Evolutionary conservation across 345 rosid genomes (phyloP).

Genomic region (Citrus inodora): DNA sequence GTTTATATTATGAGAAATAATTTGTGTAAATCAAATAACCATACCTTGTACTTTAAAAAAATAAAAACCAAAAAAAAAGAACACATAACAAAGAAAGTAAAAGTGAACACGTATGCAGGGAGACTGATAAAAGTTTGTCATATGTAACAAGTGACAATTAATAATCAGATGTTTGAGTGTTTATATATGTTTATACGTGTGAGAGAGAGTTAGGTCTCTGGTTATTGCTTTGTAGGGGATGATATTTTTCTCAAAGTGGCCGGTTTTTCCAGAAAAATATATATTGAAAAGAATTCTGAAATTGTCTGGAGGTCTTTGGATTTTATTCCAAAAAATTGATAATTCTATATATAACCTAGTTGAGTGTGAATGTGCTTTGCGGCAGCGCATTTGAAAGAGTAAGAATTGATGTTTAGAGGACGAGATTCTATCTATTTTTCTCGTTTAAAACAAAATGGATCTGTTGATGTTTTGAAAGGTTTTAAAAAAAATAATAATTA

Average conservation of each 20-base stretch:
- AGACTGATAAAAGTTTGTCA: neutral
- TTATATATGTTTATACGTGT: slow-evolving; percentile 3
- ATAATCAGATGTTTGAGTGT: slow-evolving; percentile 11
- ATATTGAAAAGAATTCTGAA: neutral
- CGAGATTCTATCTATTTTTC: no score
- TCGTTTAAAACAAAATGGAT: no score
- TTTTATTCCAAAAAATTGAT: neutral
- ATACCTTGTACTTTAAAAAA: neutral
- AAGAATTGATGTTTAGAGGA: no score
- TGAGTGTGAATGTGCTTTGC: no score
- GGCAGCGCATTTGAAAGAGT: no score
- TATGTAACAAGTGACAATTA: slow-evolving; percentile 2
- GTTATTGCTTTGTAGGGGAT: neutral
- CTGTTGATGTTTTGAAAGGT: neutral
- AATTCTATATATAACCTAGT: neutral
- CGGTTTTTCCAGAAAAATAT: no score
- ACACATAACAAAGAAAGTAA: neutral
- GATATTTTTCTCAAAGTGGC: neutral
- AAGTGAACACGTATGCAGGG: neutral
- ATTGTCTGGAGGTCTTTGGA: neutral
- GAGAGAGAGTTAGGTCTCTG: slow-evolving; percentile 3
- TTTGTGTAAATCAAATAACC: slow-evolving; percentile 3
- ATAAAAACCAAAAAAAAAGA: no score
- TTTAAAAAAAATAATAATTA: no score
- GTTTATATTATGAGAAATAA: neutral